phyloP scores from a whole-genome alignment of 2,329 filamentous ascomycete genomes.

The Botrytis tulipae region DNA sequence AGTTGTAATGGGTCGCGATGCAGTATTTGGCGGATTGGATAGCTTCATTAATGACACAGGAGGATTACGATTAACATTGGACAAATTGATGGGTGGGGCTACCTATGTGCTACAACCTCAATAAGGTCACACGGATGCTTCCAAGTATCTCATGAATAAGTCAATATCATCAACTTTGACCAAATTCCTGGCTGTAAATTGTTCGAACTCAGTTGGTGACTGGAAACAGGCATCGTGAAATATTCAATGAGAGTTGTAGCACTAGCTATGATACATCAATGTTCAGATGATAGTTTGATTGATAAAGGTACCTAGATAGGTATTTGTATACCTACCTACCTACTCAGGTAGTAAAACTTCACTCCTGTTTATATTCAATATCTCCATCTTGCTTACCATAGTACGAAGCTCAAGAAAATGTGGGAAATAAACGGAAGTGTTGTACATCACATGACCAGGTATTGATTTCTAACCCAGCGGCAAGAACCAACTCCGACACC shows the following conservation, averaged over 20 bases:
- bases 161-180: not conserved
- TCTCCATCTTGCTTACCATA: not conserved
- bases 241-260: not conserved
- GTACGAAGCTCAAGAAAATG: not conserved
- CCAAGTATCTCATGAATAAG: not conserved
- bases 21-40: not conserved
- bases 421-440: not conserved
- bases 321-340: not conserved
- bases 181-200: not conserved
- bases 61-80: not conserved
- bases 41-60: not conserved
- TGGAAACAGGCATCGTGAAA: not conserved
- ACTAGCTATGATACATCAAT: not conserved
- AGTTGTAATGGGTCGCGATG: not conserved
- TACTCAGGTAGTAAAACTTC: not conserved
- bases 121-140: not conserved
- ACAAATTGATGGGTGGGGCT: not conserved
- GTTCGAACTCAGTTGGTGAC: not conserved
- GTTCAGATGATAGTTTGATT: not conserved
- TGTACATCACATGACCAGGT: slow-evolving; percentile 4
- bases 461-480: slow-evolving; percentile 6
- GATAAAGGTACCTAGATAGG: not conserved
- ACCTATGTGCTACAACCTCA: not conserved
- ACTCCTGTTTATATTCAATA: not conserved
- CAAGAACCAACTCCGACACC: slow-evolving; percentile 9